phyloP scores from a whole-genome alignment of 768 basidiomycete genomes.

The Hericium coralloides region DNA sequence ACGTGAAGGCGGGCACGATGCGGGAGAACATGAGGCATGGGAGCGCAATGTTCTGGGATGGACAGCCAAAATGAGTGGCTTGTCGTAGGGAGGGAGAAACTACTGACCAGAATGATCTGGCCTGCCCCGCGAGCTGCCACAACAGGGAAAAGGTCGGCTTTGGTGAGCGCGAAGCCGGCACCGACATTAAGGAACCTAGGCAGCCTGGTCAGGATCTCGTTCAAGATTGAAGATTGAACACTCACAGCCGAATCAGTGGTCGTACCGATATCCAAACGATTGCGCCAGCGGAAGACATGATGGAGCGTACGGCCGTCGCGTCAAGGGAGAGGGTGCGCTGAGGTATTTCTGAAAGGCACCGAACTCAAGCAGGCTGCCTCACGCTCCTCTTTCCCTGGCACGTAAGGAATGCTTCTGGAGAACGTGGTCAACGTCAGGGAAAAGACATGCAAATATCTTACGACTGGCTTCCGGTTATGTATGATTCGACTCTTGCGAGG shows the following conservation, averaged over 20 bases:
- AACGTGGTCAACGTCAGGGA: no score
- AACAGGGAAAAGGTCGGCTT: slow-evolving; percentile 48
- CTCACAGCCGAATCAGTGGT: slow-evolving; percentile 1
- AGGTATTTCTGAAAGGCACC: no score
- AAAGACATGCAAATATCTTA: no score
- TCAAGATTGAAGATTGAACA: background rate
- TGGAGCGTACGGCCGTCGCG: no score
- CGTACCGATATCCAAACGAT: slow-evolving; percentile 2
- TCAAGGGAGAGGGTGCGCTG: no score
- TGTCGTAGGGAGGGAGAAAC: background rate
- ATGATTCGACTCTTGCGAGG: no score
- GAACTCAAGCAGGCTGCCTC: no score
- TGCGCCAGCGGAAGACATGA: slow-evolving; percentile 6
- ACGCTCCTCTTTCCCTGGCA: no score
- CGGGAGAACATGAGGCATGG: slow-evolving; percentile 66
- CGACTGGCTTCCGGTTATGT: no score
- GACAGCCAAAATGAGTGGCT: background rate
- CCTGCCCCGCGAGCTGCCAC: slow-evolving; percentile 51
- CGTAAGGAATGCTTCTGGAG: no score
- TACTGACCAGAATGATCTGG: slow-evolving; percentile 45
- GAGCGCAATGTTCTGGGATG: slow-evolving; percentile 39
- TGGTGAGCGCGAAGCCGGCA: slow-evolving; percentile 50
- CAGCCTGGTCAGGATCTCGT: background rate
- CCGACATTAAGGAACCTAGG: slow-evolving; percentile 35
- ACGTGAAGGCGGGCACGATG: slow-evolving; percentile 56